Base-by-base conservation (phyloP, 345 rosid genomes). In the Aquilaria yunnanensis region DNA sequence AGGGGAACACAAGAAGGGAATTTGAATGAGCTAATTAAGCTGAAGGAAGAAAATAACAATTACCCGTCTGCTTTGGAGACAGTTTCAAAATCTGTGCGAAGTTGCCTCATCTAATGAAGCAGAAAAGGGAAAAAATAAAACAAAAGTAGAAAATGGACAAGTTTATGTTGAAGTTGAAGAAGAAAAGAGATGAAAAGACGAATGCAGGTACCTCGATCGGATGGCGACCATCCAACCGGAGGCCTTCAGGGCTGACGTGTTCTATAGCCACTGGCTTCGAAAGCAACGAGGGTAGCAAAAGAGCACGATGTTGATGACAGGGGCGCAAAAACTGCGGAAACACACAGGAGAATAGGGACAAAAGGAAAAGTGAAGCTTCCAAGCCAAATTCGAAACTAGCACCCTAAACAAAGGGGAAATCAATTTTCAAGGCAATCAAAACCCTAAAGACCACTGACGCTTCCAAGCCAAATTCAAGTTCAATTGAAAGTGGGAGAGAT, bases 1-100 rank as follows among this genome's bases (percentile, higher is more conserved):
- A 30, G 56, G 32, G 54, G 3, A 16, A 16, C 32, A 45, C 14
- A 13, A 10, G 10, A 54, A 14, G 1, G 57, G 31, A 16, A 1
- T 14, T 54, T 23, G 16, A 30, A 7, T 7, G 12, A 43, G 13
- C 9, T 7, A 7, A 51, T 30, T 10, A 56, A 16, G 30, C 3
- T 32, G 13, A 34, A 43, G 54, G n/a, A 9, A 14, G 32, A 13
- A 58, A 30, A 32, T 58, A 1, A 32, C 54, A 2, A 13, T 7
- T 80, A 94, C 97, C 96, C 97, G 14, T 90, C 85, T 12, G 97
- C 97, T 66, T 80, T 90, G 41, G 92, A 64, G 6, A 94, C 90
- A 0, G 76, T 78, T 57, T 91, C 96, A 62, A 90, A 74, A 73
- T 90, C 82, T 31, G 99, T 96, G 60, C 86, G 86, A 74, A 86